phyloP scores from a whole-genome alignment of 2,329 filamentous ascomycete species.

The Cercospora sp. region DNA sequence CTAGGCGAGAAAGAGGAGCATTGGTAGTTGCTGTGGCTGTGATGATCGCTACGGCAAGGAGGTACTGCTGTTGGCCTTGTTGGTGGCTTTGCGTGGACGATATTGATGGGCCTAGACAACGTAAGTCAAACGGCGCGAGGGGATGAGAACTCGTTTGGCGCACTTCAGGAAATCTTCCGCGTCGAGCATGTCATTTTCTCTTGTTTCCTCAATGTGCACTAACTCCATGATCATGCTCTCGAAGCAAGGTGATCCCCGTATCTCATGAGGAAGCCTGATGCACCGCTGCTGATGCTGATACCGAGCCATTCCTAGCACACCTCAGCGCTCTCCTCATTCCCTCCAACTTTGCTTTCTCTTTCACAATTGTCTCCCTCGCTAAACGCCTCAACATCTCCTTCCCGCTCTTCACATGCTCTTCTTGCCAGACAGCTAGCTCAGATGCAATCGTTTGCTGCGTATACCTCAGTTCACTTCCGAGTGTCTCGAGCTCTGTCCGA shows the following conservation, averaged over 20 bases:
- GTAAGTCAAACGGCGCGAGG: background rate
- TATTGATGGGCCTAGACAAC: background rate
- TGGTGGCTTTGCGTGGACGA: background rate
- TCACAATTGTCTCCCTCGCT: conserved; percentile 74
- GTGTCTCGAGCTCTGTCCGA: conserved; percentile 66
- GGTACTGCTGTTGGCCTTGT: background rate
- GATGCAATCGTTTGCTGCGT: conserved; percentile 90
- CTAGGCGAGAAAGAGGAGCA: background rate
- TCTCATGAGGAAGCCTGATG: background rate
- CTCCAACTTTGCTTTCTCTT: conserved; percentile 75
- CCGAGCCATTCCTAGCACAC: conserved; percentile 2
- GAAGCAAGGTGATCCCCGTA: background rate
- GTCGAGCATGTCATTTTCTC: background rate
- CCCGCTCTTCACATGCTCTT: conserved; percentile 77
- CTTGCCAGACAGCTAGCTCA: conserved; percentile 92
- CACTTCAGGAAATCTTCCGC: background rate
- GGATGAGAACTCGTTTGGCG: background rate
- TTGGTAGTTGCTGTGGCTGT: background rate
- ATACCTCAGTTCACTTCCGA: conserved; percentile 82
- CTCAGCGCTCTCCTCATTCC: conserved; percentile 78
- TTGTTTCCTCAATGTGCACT: background rate
- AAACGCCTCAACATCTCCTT: conserved; percentile 72
- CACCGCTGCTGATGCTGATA: background rate
- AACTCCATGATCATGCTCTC: background rate
- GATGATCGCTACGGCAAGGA: background rate